These are phyloP conservation scores for Candida namnaoensis DNA, from an alignment of 805 yeast genomes.

Conservation along the genomic window DNA sequence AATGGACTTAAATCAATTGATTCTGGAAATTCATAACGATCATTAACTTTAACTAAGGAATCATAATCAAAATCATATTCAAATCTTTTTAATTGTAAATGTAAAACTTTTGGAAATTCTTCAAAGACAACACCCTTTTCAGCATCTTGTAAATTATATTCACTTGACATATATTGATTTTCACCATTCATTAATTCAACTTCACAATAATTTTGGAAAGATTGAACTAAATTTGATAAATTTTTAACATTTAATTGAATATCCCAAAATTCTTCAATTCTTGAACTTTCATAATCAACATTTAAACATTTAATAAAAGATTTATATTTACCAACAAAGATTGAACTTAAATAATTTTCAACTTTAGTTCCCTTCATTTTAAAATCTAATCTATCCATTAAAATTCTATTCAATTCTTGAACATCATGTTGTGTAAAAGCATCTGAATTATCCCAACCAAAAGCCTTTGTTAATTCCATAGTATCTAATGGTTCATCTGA, in stretches of 20 bases:
- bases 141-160: constrained; percentile 88
- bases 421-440: constrained; percentile 98
- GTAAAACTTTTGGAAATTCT: constrained; percentile 86
- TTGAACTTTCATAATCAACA: constrained; percentile 87
- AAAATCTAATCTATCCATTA: constrained; percentile 88
- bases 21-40: constrained; percentile 83
- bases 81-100: constrained; percentile 86
- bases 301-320: constrained; percentile 87
- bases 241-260: constrained; percentile 91
- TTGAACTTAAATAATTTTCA: constrained; percentile 64
- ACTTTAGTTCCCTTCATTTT: constrained; percentile 86
- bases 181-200: constrained; percentile 89
- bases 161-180: constrained; percentile 90
- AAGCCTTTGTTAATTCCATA: constrained; percentile 75
- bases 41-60: constrained; percentile 84
- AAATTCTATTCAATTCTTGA: constrained; percentile 88
- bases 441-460: constrained; percentile 96
- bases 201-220: constrained; percentile 82
- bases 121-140: constrained; percentile 92
- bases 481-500: constrained; percentile 78
- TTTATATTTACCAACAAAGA: constrained; percentile 96
- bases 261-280: constrained; percentile 97
- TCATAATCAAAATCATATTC: constrained; percentile 91
- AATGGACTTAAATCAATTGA: constrained; percentile 73
- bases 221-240: constrained; percentile 57